These are phyloP conservation scores for Kodamaea sp. DNA, from an alignment of 1,139 yeast species.

Conservation along the genomic window DNA sequence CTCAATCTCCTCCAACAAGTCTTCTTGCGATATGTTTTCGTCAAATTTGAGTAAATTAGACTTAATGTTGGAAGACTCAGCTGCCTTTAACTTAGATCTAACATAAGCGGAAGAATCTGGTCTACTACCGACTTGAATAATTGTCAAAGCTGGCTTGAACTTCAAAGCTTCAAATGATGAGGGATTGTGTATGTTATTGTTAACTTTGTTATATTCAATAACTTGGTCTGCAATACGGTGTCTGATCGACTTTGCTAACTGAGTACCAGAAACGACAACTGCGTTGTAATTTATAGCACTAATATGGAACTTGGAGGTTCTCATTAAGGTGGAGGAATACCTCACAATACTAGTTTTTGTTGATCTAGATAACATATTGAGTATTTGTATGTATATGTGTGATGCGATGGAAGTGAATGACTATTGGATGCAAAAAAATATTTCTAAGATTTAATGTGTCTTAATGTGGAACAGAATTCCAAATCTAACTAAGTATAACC, in stretches of 20 bases:
- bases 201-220: conserved; percentile 31
- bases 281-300: conserved; percentile 25
- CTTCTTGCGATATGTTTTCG: conserved; percentile 53
- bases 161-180: conserved; percentile 28
- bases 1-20: conserved; percentile 52
- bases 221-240: conserved; percentile 40
- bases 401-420: background rate
- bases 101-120: conserved; percentile 80
- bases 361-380: conserved; percentile 8
- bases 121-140: conserved; percentile 70
- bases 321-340: background rate
- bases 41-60: conserved; percentile 58
- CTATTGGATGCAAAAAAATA: background rate
- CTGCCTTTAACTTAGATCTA: conserved; percentile 70
- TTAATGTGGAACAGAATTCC: background rate
- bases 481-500: too few relatives aligned
- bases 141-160: conserved; percentile 62
- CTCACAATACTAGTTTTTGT: background rate
- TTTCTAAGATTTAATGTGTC: background rate
- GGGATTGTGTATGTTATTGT: conserved; percentile 15
- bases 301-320: conserved; percentile 9
- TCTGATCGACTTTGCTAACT: conserved; percentile 40
- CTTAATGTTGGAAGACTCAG: conserved; percentile 60
- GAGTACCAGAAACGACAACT: conserved; percentile 43
- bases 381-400: background rate